Base-by-base conservation (phyloP, 148 eudicot species). In the Amaranthus cruentus region DNA sequence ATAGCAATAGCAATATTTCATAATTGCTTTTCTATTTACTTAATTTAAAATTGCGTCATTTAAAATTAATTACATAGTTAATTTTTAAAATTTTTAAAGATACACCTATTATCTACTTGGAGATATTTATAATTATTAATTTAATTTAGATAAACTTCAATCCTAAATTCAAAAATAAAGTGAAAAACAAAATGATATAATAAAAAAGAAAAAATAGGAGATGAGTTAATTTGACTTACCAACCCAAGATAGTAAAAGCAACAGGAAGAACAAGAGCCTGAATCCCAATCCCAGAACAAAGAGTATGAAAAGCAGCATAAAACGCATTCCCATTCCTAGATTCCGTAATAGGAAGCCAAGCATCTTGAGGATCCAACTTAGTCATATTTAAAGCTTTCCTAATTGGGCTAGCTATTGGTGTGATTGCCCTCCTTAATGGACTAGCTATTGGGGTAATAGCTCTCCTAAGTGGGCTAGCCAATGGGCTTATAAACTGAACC, bases 271-370 rank as follows among this genome's bases (percentile, higher is more conserved):
- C 84, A 60, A 90, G 89, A n/a, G 95, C 95, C 52, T 90, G 91
- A 59, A 88, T 74, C 21, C 95, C 91, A 72, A 87, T 84, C 52
- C 95, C 95, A 44, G 95, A 87, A 38, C 91, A 87, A 58, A 90
- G 81, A 44, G 91, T 86, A 62, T 87, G 91, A 68, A 87, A 90
- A 14, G 91, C 95, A 4, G 91, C 91, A 66, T 90, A 90, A 68
- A 86, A 81, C 3, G 90, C 91, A 55, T 90, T 88, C 7, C 91
- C 96, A 62, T 90, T 90, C 56, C 95, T 79, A 11, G 89, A 87
- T 74, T 90, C 88, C 0, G 95, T 90, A 4, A 90, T 90, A 5
- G 98, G 98, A 7, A 93, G 94, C 98, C 98, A 93, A 3, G 98
- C 98, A 57, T 93, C 98, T 7, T 89, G 89, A 0, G 96, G 98